Evolutionary conservation across 2,329 filamentous ascomycete genomes (phyloP).

Genomic region (Exophiala xenobiotica): DNA sequence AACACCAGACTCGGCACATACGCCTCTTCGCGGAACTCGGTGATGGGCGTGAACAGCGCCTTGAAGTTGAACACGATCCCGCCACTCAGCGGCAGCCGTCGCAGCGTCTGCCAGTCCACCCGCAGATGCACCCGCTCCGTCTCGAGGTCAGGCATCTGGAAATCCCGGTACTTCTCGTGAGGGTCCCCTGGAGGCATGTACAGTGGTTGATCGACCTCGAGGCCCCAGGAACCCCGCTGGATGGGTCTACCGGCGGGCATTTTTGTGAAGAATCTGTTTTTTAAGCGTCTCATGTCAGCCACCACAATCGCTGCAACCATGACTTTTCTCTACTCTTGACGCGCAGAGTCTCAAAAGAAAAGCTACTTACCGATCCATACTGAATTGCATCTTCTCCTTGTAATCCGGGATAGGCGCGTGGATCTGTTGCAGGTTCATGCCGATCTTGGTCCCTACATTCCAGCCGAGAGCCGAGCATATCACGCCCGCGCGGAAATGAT

Average conservation of each 20-base stretch:
- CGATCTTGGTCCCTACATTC: constrained; percentile 74
- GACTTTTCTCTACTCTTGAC: no score
- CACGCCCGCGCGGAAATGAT: constrained; percentile 71
- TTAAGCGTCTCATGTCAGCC: no score
- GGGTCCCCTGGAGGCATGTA: constrained; percentile 70
- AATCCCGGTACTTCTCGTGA: constrained; percentile 59
- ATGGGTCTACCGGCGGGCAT: constrained; percentile 73
- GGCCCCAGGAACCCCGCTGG: constrained; percentile 79
- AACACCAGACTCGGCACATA: constrained; percentile 68
- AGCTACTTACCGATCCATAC: constrained; percentile 77
- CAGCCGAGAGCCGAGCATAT: constrained; percentile 80
- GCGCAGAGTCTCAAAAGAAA: no score
- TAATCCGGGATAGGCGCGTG: constrained; percentile 77
- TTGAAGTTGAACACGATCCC: constrained; percentile 87
- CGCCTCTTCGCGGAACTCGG: constrained; percentile 68
- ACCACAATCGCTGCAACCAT: no score
- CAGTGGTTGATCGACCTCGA: constrained; percentile 72
- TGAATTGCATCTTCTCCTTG: constrained; percentile 82
- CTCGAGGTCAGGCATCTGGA: constrained; percentile 58
- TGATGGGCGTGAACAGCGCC: constrained; percentile 73
- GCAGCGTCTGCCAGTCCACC: constrained; percentile 85
- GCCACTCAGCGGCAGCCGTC: constrained; percentile 72
- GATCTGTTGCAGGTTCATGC: constrained; percentile 67
- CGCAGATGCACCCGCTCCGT: constrained; percentile 65
- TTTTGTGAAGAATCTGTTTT: constrained; percentile 83